These are phyloP conservation scores for Heritiera littoralis DNA, from an alignment of 345 rosid species.

Conservation along the genomic window DNA sequence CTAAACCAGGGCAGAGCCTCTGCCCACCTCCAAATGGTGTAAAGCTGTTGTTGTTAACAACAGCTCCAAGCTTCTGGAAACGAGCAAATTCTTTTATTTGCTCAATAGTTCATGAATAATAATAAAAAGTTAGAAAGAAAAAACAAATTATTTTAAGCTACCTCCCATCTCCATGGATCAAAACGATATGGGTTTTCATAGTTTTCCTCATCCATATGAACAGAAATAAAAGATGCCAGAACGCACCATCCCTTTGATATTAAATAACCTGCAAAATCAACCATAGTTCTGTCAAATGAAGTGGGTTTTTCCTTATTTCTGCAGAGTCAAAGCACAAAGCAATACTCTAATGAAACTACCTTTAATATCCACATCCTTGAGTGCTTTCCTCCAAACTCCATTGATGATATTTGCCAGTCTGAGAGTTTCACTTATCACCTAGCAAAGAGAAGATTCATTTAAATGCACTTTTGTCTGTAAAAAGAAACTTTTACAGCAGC, in stretches of 20 bases:
- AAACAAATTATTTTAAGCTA: conserved; percentile 14
- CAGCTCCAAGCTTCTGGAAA: conserved; percentile 59
- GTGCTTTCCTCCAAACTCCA: conserved; percentile 93
- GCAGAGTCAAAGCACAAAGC: neutral
- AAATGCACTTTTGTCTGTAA: neutral
- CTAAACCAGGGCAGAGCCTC: conserved; percentile 93
- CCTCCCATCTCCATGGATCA: conserved; percentile 99
- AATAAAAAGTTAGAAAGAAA: too few relatives aligned
- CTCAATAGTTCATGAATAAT: neutral
- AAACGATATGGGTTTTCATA: conserved; percentile 76
- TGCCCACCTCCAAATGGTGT: conserved; percentile 99
- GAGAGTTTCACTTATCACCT: conserved; percentile 94
- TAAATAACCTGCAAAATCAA: conserved; percentile 57
- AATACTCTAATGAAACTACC: conserved; percentile 35
- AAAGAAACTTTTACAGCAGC: neutral
- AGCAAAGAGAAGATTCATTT: neutral
- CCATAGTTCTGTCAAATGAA: neutral
- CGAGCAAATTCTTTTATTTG: neutral
- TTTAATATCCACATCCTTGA: conserved; percentile 79
- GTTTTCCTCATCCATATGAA: conserved; percentile 85
- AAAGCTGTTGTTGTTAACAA: conserved; percentile 54
- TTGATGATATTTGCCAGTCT: conserved; percentile 88
- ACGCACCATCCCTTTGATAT: conserved; percentile 98
- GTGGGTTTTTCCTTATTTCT: neutral
- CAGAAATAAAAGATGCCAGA: conserved; percentile 75